Base-by-base conservation (phyloP, 495 filamentous ascomycete genomes). In the Podospora sp. region DNA sequence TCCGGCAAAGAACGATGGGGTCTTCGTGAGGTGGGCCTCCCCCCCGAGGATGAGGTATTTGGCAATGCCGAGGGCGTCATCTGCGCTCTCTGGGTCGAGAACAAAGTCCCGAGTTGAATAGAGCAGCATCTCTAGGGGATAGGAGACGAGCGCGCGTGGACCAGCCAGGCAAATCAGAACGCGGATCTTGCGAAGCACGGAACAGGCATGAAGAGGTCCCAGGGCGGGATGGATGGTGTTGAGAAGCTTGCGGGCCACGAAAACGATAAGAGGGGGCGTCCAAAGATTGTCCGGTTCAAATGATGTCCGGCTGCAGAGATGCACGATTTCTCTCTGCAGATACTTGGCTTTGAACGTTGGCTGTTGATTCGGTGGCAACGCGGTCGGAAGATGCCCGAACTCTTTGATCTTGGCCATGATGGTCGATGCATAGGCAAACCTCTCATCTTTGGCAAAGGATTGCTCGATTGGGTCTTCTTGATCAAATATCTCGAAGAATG, bases 121-220 rank as follows among this genome's bases (percentile, higher is more conserved):
- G 25, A 98, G 81, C 0, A 94, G 80, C 93, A 97, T 96, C 73
- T 98, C 92, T n/a, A 98, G 77, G 6, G 92, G 91, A 77, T 97
- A 98, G 1, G 89, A 90, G 58, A 86, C 77, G 50, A 90, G 79
- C 26, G 91, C 91, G 20, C 87, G 81, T 20, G 83, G 72, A 8
- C 92, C 93, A 52, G 92, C 89, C 66, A 98, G 76, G 59, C 87
- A 91, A 22, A 97, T 83, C 16, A 98, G 76, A 25, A 97, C 86
- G 60, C 93, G 84, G 36, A 98, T 85, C 69, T 93, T 97, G 35
- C 94, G 89, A 50, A 99, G 85, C 3, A 96, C 87, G 9, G 92
- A 88, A 73, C 92, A 96, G 40, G 91, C 89, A 78, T 96, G 89
- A 14, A 97, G 80, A 18, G 94, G 90, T 1, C 95, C 96, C 12